A percentile compares a stretch with the other conserved stretches of the same genome.
Evolutionary conservation across 176 grass and related monocot species (phyloP).

Genomic region (Raddia distichophylla): DNA sequence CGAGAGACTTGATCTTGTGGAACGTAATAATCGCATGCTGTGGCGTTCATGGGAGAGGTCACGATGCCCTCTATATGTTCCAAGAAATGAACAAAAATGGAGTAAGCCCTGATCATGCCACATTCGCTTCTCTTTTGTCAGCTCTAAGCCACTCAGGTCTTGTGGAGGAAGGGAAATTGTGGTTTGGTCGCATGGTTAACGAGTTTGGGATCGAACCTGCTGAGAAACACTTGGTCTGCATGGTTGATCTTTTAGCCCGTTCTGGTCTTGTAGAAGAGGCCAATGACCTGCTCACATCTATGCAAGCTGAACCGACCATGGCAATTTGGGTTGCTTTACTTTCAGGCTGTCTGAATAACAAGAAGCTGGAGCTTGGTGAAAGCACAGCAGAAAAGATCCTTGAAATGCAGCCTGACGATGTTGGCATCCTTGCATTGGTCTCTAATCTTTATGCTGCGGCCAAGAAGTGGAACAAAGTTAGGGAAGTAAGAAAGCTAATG

Average conservation of each 20-base stretch:
- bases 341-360: conserved; percentile 73
- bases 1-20: conserved; percentile 63
- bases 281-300: conserved; percentile 48
- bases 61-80: conserved; percentile 50
- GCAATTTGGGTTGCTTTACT: conserved; percentile 56
- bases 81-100: conserved; percentile 44
- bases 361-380: conserved; percentile 61
- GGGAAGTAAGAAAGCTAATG: conserved; percentile 59
- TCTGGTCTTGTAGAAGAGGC: conserved; percentile 68
- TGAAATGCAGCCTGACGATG: conserved; percentile 47
- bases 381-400: conserved; percentile 55
- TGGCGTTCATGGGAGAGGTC: conserved; percentile 59
- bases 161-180: conserved; percentile 61
- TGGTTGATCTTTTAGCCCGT: conserved; percentile 71
- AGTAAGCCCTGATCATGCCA: conserved; percentile 54
- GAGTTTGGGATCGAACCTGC: conserved; percentile 45
- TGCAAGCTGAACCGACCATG: conserved; percentile 45
- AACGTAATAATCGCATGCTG: conserved; percentile 63
- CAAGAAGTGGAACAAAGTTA: conserved; percentile 67
- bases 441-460: conserved; percentile 56
- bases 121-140: conserved; percentile 70
- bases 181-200: conserved; percentile 52
- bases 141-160: conserved; percentile 71
- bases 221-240: conserved; percentile 65
- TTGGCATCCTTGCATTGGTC: conserved; percentile 54